Base-by-base conservation (phyloP, 345 rosid genomes). In the Boechera divaricarpa region DNA sequence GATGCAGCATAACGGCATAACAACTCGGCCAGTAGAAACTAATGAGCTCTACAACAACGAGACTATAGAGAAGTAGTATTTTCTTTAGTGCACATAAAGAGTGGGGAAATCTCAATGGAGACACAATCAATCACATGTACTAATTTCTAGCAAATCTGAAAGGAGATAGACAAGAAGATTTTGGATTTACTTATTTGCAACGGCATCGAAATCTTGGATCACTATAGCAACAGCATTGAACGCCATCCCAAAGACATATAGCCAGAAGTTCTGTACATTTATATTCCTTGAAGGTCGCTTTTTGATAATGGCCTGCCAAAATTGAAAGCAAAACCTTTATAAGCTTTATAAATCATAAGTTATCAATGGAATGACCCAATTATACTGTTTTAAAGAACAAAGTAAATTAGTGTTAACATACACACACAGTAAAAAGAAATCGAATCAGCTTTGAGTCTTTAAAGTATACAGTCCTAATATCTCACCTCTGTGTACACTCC, bases 401-500 rank as follows among this genome's bases (percentile, higher is more conserved):
- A 4, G n/a, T 28, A 10, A 57, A 72, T 24, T 21, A 73, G 39
- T 47, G 39, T 24, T 73, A n/a, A 49, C 54, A 18, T 9, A n/a
- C 28, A 62, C 36, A n/a, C 7, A 58, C 0, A 21, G 9, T 13
- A 12, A 12, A 31, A 4, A 21, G 24, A 21, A 11, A 10, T 0
- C 2, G 21, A 55, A 66, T 8, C 10, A 69, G 74, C 48, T 21
- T 72, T 10, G 7, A 13, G 33, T 29, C 48, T n/a, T 4, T 33
- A 21, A 21, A 55, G 69, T 61, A 42, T 45, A 0, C 16, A 47
- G 52, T 47, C 52, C 52, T n/a, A 47, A 18, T 49, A 49, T 15
- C 66, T 76, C 75, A 89, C 97, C 93, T 95, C 99, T 51, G 99
- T 92, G 84, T 95, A 89, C 44, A 91, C 99, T 81, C 99, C 98